These are phyloP conservation scores for Pyricularia sp. DNA, from an alignment of 2,329 filamentous ascomycete genomes.

Conservation along the genomic window DNA sequence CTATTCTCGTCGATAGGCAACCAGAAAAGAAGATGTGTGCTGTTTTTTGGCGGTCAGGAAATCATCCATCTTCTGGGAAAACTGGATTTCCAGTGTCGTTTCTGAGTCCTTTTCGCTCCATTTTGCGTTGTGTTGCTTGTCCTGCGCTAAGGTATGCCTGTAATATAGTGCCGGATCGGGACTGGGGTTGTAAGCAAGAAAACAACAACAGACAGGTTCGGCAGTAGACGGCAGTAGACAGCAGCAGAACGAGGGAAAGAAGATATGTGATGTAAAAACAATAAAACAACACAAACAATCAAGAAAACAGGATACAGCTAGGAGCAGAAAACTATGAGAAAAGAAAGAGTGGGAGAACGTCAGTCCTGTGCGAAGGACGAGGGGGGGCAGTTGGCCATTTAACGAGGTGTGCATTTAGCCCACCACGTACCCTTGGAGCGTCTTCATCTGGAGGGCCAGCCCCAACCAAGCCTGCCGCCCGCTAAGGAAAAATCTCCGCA, in stretches of 20 bases:
- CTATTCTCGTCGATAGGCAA: not conserved
- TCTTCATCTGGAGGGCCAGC: not conserved
- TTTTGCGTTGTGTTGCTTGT: not conserved
- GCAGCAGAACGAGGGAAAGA: not conserved
- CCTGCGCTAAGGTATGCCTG: not conserved
- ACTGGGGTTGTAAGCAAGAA: not conserved
- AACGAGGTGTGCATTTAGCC: conserved; percentile 1
- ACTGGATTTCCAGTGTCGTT: not conserved
- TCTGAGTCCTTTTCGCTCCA: not conserved
- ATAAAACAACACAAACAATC: not conserved
- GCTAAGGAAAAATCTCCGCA: not conserved
- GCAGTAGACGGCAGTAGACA: not conserved
- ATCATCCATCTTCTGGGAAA: not conserved
- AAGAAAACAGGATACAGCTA: not conserved
- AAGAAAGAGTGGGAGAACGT: not conserved
- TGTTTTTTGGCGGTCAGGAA: not conserved
- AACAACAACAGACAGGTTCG: not conserved
- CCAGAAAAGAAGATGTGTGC: not conserved
- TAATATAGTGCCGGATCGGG: not conserved
- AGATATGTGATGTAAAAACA: not conserved
- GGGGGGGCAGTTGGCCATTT: conserved; percentile 1
- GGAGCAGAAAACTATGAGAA: not conserved
- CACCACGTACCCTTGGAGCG: conserved; percentile 1
- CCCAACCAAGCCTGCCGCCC: not conserved
- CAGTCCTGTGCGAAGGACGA: not conserved